These are phyloP conservation scores for Pinus albicaulis DNA, from an alignment of 75 land plant species.

Conservation along the genomic window DNA sequence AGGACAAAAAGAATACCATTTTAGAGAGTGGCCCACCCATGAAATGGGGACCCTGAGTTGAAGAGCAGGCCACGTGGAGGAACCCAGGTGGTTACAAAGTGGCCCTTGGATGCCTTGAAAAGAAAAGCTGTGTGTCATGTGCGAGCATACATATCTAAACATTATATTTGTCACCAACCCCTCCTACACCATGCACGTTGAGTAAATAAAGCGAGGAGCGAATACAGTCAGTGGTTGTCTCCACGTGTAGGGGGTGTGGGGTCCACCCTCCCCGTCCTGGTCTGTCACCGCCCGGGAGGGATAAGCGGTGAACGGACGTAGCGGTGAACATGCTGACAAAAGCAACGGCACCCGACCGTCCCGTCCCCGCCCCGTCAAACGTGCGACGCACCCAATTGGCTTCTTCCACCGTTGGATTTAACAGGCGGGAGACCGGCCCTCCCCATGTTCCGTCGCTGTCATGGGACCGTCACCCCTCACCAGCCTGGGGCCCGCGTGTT, in stretches of 20 bases:
- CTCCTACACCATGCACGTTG: constrained; percentile 10
- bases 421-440: too few species aligned
- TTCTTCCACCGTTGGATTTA: neutral
- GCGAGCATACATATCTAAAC: neutral
- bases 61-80: neutral
- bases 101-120: neutral
- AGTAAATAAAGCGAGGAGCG: neutral
- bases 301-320: constrained; percentile 2
- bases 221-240: neutral
- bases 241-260: neutral
- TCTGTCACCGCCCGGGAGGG: neutral
- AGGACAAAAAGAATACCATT: neutral
- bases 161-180: too few species aligned
- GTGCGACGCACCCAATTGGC: neutral
- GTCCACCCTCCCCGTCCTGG: neutral
- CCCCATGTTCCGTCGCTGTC: constrained; percentile 3
- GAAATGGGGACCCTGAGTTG: neutral
- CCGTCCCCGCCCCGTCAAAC: constrained; percentile 6
- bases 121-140: neutral
- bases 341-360: constrained; percentile 9
- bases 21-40: too few species aligned
- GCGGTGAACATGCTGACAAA: constrained; percentile 9
- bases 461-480: neutral
- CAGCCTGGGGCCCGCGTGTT: neutral
- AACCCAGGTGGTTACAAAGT: neutral